Evolutionary conservation across 345 rosid genomes (phyloP).

Genomic region (Clarkia xantiana): DNA sequence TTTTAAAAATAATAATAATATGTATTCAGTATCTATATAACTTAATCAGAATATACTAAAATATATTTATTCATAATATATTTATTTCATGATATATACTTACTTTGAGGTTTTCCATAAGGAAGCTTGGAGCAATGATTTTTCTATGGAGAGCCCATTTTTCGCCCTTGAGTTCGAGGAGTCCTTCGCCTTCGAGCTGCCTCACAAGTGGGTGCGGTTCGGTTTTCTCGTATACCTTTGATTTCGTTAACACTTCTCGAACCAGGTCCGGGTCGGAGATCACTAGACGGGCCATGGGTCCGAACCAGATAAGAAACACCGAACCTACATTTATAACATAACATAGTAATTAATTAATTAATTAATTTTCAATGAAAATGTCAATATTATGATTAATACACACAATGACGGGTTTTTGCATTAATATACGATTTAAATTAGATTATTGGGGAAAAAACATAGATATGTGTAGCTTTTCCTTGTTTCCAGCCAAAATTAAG

Average conservation of each 20-base stretch:
- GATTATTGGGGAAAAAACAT: no score
- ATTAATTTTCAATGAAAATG: no score
- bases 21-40: no score
- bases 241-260: conserved; percentile 49
- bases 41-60: no score
- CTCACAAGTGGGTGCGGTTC: conserved; percentile 37
- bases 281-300: conserved; percentile 51
- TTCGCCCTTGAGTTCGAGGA: conserved; percentile 48
- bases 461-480: no score
- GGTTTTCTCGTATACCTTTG: conserved; percentile 46
- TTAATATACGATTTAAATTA: no score
- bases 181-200: conserved; percentile 65
- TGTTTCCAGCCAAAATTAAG: no score
- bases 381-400: no score
- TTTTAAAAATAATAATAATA: no score
- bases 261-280: conserved; percentile 68
- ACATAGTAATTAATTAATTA: no score
- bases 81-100: not conserved
- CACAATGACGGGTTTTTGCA: no score
- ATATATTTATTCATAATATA: no score
- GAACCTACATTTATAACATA: conserved; percentile 34
- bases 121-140: conserved; percentile 59
- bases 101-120: conserved; percentile 75
- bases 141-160: conserved; percentile 66
- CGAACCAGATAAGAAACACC: conserved; percentile 64